Evolutionary conservation across 2,329 filamentous ascomycete species (phyloP).

Genomic region (Talaromyces marneffei): DNA sequence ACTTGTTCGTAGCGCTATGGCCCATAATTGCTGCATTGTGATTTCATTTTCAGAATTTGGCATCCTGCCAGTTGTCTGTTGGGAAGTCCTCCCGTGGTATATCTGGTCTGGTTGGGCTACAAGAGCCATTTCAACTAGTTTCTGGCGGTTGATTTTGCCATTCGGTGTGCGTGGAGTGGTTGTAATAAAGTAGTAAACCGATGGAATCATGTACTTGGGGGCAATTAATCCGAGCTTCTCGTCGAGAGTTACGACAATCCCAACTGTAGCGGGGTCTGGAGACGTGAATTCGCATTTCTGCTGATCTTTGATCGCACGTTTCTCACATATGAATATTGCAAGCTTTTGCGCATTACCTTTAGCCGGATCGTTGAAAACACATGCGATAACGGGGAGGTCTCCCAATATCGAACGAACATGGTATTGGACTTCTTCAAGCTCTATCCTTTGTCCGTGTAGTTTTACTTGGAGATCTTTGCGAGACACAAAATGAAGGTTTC

Average conservation of each 20-base stretch:
- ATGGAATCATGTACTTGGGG: constrained; percentile 5
- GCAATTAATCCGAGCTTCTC: neutral
- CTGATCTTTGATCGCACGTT: neutral
- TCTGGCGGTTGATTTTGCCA: constrained; percentile 5
- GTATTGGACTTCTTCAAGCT: constrained; percentile 33
- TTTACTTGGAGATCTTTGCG: constrained; percentile 37
- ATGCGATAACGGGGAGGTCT: neutral
- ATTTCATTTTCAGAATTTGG: neutral
- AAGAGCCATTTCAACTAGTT: neutral
- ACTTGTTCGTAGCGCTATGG: neutral
- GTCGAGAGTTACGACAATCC: neutral
- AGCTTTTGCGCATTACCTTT: neutral
- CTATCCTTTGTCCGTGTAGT: constrained; percentile 38
- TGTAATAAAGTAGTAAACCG: neutral
- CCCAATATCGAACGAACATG: neutral
- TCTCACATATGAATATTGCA: neutral
- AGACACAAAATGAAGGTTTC: constrained; percentile 29
- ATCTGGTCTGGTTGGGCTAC: neutral
- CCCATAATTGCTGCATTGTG: neutral
- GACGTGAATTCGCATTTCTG: neutral
- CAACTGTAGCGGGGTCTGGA: neutral
- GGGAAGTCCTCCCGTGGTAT: neutral
- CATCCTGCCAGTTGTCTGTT: neutral
- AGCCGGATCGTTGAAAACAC: neutral
- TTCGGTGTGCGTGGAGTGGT: neutral